Evolutionary conservation across 352 stramenopile genomes (phyloP), one percentile per base, ranked within the genome.

Genomic region (Lagenidium sp.): DNA sequence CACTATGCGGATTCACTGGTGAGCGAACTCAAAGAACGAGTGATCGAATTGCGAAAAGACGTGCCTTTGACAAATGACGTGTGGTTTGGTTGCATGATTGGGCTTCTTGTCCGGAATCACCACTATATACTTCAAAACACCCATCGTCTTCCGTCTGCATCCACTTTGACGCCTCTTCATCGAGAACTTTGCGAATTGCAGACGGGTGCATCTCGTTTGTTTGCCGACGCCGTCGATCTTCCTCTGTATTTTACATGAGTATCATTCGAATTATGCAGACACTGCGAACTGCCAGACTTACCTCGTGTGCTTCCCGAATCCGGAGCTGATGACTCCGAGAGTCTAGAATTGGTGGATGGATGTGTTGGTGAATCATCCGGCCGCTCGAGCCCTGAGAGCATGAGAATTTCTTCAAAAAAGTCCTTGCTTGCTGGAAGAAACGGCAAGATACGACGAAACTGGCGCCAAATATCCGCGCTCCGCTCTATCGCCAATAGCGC

Each of bases 141-240:
- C 19, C 40, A 13, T 82, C 71, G 23, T 85, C 69, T 2, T 55
- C 64, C n/a, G n/a, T n/a, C 23, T 84, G 50, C 42, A 82, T 66
- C 76, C 72, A 85, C 26, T 82, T 84, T 15, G 63, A 53, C 0
- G 77, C 76, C 61, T 84, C 71, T 36, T 76, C 70, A 35, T 85
- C 70, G 24, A 87, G 43, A 11, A 75, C 64, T 16, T 61, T 65
- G n/a, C 65, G 63, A 26, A 87, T 76, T 7, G 79, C 79, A 38
- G 81, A 69, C 4, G 79, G 76, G 31, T 92, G 79, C 68, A 85
- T 87, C 48, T 92, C 79, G 39, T 63, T 87, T 5, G 76, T 85
- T 41, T 75, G 44, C 7, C 67, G 71, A 7, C 79, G 66, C 12
- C 62, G 53, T n/a, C 34, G 18, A 39, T n/a, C 13, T 21, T 16